A percentile compares a stretch with the other conserved stretches of the same genome.
Conservation (phyloP, 495 filamentous ascomycete genomes). For the Aspergillus nanangensis region DNA sequence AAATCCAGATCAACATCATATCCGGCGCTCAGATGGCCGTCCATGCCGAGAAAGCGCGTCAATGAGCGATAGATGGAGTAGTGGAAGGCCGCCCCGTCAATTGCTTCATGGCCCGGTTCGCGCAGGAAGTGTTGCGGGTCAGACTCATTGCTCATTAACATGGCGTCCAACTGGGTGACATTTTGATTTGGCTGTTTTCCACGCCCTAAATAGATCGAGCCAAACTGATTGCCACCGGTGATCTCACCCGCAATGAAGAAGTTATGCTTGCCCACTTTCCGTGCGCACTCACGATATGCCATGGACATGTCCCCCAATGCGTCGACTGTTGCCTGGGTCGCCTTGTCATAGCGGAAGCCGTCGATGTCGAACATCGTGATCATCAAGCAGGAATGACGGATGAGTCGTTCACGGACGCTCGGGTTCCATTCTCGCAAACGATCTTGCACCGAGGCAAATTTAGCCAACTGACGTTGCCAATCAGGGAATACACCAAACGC, state of each 20-base stretch:
- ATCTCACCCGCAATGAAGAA: slow-evolving; percentile 64
- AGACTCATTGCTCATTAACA: slow-evolving; percentile 39
- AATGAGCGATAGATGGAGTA: slow-evolving; percentile 67
- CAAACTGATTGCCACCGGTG: slow-evolving; percentile 56
- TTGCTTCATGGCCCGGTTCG: slow-evolving; percentile 47
- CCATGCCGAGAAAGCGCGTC: slow-evolving; percentile 61
- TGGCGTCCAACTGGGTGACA: slow-evolving; percentile 35
- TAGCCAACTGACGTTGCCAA: slow-evolving; percentile 63
- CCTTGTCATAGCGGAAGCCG: slow-evolving; percentile 68
- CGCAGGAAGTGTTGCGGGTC: slow-evolving; percentile 50
- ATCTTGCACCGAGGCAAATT: slow-evolving; percentile 74
- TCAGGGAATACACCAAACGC: slow-evolving; percentile 68
- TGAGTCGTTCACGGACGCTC: slow-evolving; percentile 51
- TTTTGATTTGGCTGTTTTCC: slow-evolving; percentile 52
- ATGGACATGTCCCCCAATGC: slow-evolving; percentile 53
- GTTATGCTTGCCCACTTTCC: slow-evolving; percentile 52
- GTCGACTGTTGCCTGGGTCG: slow-evolving; percentile 59
- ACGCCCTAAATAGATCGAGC: slow-evolving; percentile 62
- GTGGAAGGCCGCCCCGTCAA: slow-evolving; percentile 65
- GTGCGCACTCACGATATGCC: slow-evolving; percentile 51
- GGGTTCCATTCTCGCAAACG: slow-evolving; percentile 67
- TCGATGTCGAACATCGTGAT: slow-evolving; percentile 60
- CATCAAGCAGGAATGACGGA: slow-evolving; percentile 64
- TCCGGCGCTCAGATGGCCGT: slow-evolving; percentile 56
- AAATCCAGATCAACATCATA: slow-evolving; percentile 57